phyloP scores from a whole-genome alignment of 2,329 filamentous ascomycete species.

The Ophiostoma sp. region DNA sequence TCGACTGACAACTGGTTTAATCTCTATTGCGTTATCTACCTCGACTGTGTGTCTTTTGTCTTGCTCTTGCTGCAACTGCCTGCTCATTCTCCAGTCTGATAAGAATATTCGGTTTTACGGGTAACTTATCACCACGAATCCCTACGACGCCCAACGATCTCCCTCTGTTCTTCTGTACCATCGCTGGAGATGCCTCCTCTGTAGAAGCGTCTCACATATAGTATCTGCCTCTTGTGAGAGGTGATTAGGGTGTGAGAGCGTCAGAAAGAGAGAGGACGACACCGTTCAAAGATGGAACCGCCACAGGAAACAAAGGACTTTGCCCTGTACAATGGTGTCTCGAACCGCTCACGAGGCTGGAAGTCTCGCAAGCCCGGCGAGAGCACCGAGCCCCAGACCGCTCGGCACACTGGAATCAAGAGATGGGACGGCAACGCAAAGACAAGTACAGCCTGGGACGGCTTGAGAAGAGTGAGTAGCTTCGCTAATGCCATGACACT shows the following conservation, averaged over 20 bases:
- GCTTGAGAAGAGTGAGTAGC: slow-evolving; percentile 42
- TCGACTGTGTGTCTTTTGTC: not conserved
- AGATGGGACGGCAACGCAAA: slow-evolving; percentile 48
- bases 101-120: not conserved
- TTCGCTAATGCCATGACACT: not conserved
- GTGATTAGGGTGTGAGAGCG: slow-evolving; percentile 3
- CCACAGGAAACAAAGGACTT: slow-evolving; percentile 18
- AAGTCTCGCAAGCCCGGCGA: slow-evolving; percentile 35
- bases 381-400: slow-evolving; percentile 28
- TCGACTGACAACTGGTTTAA: slow-evolving; percentile 1
- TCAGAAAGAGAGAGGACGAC: not conserved
- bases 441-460: slow-evolving; percentile 43
- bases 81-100: not conserved
- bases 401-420: slow-evolving; percentile 35
- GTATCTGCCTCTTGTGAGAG: slow-evolving; percentile 15
- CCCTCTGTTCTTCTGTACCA: not conserved
- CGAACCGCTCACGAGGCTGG: slow-evolving; percentile 35
- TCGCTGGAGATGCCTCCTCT: slow-evolving; percentile 16
- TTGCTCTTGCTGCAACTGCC: not conserved
- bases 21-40: not conserved
- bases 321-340: slow-evolving; percentile 34
- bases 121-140: not conserved
- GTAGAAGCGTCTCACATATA: slow-evolving; percentile 11
- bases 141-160: not conserved
- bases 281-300: slow-evolving; percentile 15